A percentile compares a stretch with the other conserved stretches of the same genome.
Evolutionary conservation across 164 flowering plant species (phyloP).

Genomic region (Umbilicus rupestris): DNA sequence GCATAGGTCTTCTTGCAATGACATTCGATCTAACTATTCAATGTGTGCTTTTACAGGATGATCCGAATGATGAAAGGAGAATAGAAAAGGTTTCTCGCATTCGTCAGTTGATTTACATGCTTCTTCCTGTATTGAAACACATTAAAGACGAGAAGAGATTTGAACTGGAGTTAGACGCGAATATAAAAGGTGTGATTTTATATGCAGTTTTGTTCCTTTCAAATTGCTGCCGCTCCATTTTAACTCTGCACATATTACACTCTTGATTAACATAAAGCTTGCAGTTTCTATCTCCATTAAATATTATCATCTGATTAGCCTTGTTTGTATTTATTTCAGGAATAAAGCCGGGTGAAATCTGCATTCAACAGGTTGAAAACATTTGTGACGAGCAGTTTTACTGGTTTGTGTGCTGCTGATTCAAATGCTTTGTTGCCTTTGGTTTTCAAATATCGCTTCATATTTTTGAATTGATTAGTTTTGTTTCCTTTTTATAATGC

Average conservation of each 20-base stretch:
- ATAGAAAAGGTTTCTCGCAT: constrained; percentile 30
- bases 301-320: background rate
- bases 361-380: constrained; percentile 30
- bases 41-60: constrained; percentile 32
- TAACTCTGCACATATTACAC: background rate
- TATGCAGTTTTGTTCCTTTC: background rate
- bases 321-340: constrained; percentile 21
- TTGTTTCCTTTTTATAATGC: constrained; percentile 10
- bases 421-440: background rate
- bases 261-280: background rate
- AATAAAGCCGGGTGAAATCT: constrained; percentile 20
- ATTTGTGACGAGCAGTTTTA: constrained; percentile 23
- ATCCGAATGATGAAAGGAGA: constrained; percentile 19
- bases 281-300: background rate
- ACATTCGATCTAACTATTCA: background rate
- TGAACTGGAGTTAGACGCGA: constrained; percentile 59
- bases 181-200: constrained; percentile 32
- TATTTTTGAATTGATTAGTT: background rate
- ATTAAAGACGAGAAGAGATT: constrained; percentile 41
- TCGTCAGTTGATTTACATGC: constrained; percentile 56
- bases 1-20: background rate
- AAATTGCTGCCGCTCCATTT: background rate
- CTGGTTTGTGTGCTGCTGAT: constrained; percentile 35
- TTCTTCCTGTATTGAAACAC: constrained; percentile 60
- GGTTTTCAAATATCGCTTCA: background rate